Percentiles rank a stretch among this genome's conserved stretches.
Evolutionary conservation across 2,329 filamentous ascomycete genomes (phyloP).

Genomic region (Trichoderma harzianum): DNA sequence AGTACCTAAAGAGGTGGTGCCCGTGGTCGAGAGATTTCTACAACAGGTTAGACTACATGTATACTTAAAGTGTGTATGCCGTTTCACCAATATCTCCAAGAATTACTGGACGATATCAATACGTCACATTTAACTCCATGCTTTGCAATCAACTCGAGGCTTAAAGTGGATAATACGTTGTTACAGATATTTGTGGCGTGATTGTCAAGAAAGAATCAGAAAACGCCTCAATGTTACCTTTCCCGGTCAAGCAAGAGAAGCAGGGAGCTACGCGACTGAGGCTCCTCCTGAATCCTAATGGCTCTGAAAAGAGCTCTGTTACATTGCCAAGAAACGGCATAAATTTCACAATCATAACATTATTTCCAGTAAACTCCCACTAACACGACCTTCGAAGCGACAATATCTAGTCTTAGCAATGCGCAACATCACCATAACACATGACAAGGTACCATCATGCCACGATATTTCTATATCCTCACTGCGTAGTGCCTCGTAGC

Average conservation of each 20-base stretch:
- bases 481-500: not conserved
- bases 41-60: not conserved
- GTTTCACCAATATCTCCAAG: not conserved
- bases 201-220: not conserved
- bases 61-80: not conserved
- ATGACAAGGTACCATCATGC: not conserved
- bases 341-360: not conserved
- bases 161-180: not conserved
- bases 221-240: not conserved
- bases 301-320: not conserved
- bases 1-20: not conserved
- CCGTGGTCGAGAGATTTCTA: not conserved
- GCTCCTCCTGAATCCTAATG: not conserved
- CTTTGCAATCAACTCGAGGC: not conserved
- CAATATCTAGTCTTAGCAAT: not conserved
- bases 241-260: not conserved
- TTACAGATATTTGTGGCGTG: not conserved
- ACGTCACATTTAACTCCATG: not conserved
- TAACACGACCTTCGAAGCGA: not conserved
- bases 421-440: not conserved
- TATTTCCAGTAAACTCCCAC: not conserved
- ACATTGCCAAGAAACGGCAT: not conserved
- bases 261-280: not conserved
- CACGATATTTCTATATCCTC: not conserved
- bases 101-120: not conserved